Evolutionary conservation across 306 rosid species (phyloP).

Genomic region (Corylus heterophylla): DNA sequence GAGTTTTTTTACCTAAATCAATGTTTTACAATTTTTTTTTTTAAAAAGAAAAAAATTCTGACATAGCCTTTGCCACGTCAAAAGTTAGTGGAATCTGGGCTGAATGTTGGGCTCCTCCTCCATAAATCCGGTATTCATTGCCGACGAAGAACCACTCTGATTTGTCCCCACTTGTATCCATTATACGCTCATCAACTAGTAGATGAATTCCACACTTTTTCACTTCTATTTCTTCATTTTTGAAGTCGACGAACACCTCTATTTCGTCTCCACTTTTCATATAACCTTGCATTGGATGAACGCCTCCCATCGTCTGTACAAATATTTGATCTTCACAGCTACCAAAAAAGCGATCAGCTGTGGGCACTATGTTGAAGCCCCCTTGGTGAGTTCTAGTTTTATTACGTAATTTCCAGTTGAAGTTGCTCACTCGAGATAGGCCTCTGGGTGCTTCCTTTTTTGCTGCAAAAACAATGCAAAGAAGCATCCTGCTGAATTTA

Average conservation of each 20-base stretch:
- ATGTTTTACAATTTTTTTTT: no score
- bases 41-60: no score
- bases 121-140: background rate
- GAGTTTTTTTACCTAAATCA: no score
- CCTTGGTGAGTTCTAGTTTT: background rate
- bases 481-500: no score
- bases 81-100: no score
- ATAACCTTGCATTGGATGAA: no score
- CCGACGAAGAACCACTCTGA: no score
- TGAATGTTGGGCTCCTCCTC: no score
- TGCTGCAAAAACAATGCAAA: background rate
- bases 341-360: background rate
- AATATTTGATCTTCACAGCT: no score
- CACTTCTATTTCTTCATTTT: background rate
- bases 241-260: background rate
- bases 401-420: no score
- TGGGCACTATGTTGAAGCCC: accelerated
- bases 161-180: no score
- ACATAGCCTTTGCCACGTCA: no score
- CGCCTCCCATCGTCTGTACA: accelerated
- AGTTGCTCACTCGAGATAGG: accelerated
- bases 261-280: background rate
- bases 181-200: background rate
- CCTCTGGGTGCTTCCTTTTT: background rate
- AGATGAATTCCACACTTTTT: background rate